Base-by-base conservation (phyloP, 2,329 filamentous ascomycete species). In the Phaeoacremonium minimum region DNA sequence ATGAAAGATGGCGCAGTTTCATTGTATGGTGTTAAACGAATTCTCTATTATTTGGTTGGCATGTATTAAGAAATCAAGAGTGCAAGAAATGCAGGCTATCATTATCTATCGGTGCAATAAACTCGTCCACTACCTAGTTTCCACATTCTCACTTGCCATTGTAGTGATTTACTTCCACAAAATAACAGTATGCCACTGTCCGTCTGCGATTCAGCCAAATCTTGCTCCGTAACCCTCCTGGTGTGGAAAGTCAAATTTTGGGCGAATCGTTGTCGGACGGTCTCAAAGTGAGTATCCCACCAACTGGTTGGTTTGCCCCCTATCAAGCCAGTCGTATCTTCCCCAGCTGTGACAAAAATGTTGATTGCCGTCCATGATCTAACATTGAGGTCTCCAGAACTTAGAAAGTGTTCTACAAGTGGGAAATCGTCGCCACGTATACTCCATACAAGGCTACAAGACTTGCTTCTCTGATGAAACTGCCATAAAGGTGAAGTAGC, bases 141-240 rank as follows among this genome's bases (percentile, higher is more conserved):
- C 49, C 49, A 51, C 46, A 49, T 49, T 30, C 45, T 45, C 1
- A 51, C 20, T 34, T 51, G 49, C 49, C 49, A 51, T 35, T 51
- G 43, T 4, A 51, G 28, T 4, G 47, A 41, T 28, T 50, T 51
- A 38, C 46, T 51, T 6, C 47, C 47, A 20, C 47, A 51, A n/a
- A 4, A 47, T 18, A 4, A 47, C 18, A 4, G 30, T 15, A 2
- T 6, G 30, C n/a, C n/a, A n/a, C n/a, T n/a, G n/a, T n/a, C n/a
- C n/a, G n/a, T n/a, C n/a, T n/a, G n/a, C n/a, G n/a, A n/a, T n/a
- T n/a, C n/a, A n/a, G n/a, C n/a, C n/a, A n/a, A n/a, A n/a, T n/a
- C n/a, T n/a, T n/a, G n/a, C n/a, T n/a, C n/a, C n/a, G n/a, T n/a
- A n/a, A n/a, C n/a, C n/a, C n/a, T n/a, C n/a, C n/a, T n/a, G n/a